Base-by-base conservation (phyloP, 1,139 yeast species). In the Groenewaldozyma sp. region DNA sequence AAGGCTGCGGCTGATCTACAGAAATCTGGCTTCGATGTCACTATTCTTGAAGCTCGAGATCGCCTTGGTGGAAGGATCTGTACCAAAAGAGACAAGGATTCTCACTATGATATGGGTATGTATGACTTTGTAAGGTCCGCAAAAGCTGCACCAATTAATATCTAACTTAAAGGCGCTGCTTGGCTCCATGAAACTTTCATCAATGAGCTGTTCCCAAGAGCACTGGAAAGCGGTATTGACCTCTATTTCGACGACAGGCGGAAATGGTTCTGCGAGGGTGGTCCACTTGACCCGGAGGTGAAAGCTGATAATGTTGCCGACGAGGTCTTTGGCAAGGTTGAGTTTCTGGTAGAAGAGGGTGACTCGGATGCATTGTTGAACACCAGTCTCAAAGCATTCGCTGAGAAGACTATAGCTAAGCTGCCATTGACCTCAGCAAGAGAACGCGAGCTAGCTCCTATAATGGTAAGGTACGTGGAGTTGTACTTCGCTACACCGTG, bases 161-260 rank as follows among this genome's bases (percentile, higher is more conserved):
- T 26, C 4, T 20, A 36, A 5, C 26, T 18, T 22, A 19, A 13
- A 2, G 95, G 95, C 0, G 95, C 94, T 0, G 74, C 88, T 3
- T 86, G 95, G 95, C 81, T 82, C 52, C 95, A 86, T 55, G 95
- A 84, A 52, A 75, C 86, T 0, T 62, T 84, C 37, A 68, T 72
- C 33, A 86, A 86, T 53, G 69, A 69, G 4, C 67, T 82, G 6
- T 83, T 78, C 52, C 44, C 49, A 9, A 37, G 50, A 19, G 56
- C 59, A 7, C 46, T 53, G 29, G 58, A 58, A 2, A 58, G 56
- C 14, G 54, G 58, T 33, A 53, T 59, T 28, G 58, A 53, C 17
- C 42, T 66, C n/a, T 71, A 64, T 45, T 72, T 70, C 44, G 76
- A 74, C 40, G 83, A 76, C 45, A 60, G 64, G 28, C 62, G 60